Conservation (phyloP, 345 rosid species). For the Lagerstroemia speciosa region DNA sequence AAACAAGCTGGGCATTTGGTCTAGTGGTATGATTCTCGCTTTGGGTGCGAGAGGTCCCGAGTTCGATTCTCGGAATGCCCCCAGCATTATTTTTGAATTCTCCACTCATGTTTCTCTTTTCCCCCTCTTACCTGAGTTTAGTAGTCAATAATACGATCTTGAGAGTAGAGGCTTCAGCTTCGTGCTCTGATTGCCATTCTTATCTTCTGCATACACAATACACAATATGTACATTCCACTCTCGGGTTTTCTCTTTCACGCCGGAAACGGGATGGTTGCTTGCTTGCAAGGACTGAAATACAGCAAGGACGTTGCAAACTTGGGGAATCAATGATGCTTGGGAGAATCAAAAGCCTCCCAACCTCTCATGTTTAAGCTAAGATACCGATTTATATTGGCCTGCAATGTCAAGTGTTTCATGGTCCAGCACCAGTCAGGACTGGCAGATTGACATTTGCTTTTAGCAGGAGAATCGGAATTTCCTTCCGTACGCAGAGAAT, state of each 20-base stretch:
- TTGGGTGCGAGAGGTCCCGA: slow-evolving; percentile 75
- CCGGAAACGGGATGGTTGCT: slow-evolving; percentile 13
- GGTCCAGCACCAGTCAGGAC: background rate
- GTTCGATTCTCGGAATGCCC: slow-evolving; percentile 12
- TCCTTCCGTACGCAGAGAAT: no score
- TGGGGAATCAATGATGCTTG: slow-evolving; percentile 12
- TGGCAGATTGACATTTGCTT: background rate
- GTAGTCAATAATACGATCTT: no score
- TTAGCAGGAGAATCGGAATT: background rate
- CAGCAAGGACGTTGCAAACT: background rate
- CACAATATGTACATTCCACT: no score
- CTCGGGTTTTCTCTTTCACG: background rate
- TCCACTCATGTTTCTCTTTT: no score
- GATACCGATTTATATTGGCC: background rate
- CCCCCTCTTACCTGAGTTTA: no score
- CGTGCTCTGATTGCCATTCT: no score
- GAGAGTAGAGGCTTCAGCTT: no score
- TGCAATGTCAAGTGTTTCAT: background rate
- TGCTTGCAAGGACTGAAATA: slow-evolving; percentile 10
- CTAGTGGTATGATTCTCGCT: slow-evolving; percentile 88
- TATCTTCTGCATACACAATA: no score
- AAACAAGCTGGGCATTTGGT: slow-evolving; percentile 46
- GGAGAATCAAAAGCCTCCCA: slow-evolving; percentile 17
- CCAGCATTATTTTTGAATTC: no score
- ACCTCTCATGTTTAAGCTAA: background rate